Conservation (phyloP, 2,329 filamentous ascomycete species). For the Cladosporium velox region DNA sequence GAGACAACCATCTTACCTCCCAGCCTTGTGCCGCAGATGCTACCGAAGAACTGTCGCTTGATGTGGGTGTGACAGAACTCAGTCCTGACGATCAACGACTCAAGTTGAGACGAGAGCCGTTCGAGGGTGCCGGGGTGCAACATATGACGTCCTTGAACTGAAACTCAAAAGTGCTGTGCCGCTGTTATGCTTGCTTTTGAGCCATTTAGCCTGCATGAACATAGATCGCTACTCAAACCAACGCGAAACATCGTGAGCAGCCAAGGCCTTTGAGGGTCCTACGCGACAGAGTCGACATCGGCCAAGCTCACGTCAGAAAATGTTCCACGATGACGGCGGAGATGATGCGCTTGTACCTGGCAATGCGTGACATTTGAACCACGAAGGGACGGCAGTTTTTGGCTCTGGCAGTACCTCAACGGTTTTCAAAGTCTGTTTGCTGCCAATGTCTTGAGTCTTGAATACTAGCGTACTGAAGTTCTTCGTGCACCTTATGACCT, state of each 20-base stretch:
- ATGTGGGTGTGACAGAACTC: neutral
- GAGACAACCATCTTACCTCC: neutral
- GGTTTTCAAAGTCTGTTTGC: neutral
- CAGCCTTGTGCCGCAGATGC: neutral
- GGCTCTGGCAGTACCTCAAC: neutral
- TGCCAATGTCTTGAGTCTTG: neutral
- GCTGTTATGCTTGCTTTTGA: neutral
- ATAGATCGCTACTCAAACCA: neutral
- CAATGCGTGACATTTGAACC: neutral
- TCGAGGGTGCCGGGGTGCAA: neutral
- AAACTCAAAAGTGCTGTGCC: neutral
- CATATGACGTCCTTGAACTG: neutral
- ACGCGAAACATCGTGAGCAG: too few relatives aligned
- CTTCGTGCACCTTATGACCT: neutral
- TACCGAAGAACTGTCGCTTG: neutral
- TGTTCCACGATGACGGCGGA: neutral
- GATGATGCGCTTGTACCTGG: neutral
- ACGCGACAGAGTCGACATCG: neutral
- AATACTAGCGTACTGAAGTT: neutral
- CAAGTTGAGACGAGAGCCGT: neutral
- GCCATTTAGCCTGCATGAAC: neutral
- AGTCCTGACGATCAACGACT: constrained; percentile 7
- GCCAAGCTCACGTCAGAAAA: neutral
- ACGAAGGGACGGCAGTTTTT: neutral
- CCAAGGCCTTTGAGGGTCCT: neutral